phyloP scores from a whole-genome alignment of 352 stramenopile genomes.

The Phytophthora pseudosyringae region DNA sequence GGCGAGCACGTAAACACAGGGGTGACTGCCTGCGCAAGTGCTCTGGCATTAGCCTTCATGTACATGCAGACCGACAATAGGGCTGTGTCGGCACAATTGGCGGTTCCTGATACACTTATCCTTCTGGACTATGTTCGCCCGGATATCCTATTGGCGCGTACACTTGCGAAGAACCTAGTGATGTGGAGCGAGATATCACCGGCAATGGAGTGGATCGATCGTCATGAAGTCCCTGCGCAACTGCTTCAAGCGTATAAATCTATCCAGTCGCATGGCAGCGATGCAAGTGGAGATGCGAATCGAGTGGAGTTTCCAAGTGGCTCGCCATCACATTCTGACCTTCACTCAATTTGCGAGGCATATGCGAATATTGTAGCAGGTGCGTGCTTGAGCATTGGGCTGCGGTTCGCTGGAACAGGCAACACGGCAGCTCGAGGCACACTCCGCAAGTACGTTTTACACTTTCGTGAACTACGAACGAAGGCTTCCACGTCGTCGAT shows the following conservation, averaged over 20 bases:
- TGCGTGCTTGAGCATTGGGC: conserved; percentile 94
- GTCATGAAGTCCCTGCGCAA: conserved; percentile 63
- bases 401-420: conserved; percentile 94
- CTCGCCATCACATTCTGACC: conserved; percentile 63
- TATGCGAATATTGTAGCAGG: conserved; percentile 95
- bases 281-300: conserved; percentile 12
- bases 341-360: conserved; percentile 92
- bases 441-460: conserved; percentile 66
- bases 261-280: conserved; percentile 18
- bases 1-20: conserved; percentile 95
- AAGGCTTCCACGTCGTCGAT: conserved; percentile 48
- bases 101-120: conserved; percentile 95
- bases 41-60: conserved; percentile 96
- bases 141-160: conserved; percentile 95
- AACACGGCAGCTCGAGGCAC: conserved; percentile 59
- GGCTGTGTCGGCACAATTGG: conserved; percentile 82
- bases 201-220: conserved; percentile 91
- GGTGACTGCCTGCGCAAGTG: conserved; percentile 94
- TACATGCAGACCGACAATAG: conserved; percentile 95
- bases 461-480: conserved; percentile 79
- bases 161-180: conserved; percentile 94
- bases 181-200: conserved; percentile 95
- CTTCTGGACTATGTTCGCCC: conserved; percentile 96
- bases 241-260: conserved; percentile 56
- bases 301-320: conserved; percentile 9